Conservation (phyloP, 2,329 filamentous ascomycete species). For the Fusarium fracticaudum region DNA sequence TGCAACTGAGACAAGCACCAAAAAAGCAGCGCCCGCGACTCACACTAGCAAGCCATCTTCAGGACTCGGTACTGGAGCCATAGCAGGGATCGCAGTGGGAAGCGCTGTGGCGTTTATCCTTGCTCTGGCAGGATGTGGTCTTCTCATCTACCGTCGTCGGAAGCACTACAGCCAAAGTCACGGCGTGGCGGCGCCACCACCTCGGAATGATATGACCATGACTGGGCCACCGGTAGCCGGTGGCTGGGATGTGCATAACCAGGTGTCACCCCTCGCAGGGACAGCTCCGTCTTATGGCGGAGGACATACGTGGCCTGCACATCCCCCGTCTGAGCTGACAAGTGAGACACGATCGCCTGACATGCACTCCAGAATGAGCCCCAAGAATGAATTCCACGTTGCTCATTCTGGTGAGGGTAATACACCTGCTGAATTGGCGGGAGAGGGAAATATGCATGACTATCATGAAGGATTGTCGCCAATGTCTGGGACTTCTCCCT, state of each 20-base stretch:
- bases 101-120: neutral
- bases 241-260: no score
- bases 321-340: neutral
- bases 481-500: no score
- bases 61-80: neutral
- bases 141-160: neutral
- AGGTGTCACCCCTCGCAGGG: no score
- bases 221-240: no score
- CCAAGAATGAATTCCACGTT: neutral
- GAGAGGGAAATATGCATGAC: neutral
- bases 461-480: neutral
- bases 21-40: neutral
- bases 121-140: neutral
- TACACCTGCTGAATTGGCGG: neutral
- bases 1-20: neutral
- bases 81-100: slow-evolving; percentile 11
- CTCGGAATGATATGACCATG: no score
- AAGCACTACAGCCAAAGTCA: slow-evolving; percentile 5
- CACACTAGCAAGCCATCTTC: neutral
- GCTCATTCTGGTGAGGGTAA: no score
- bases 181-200: slow-evolving; percentile 5
- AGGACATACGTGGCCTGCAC: neutral
- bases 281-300: neutral
- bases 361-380: neutral
- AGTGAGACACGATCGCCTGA: neutral